Conservation (phyloP, 257 asterid species). For the Penstemon davidsonii region DNA sequence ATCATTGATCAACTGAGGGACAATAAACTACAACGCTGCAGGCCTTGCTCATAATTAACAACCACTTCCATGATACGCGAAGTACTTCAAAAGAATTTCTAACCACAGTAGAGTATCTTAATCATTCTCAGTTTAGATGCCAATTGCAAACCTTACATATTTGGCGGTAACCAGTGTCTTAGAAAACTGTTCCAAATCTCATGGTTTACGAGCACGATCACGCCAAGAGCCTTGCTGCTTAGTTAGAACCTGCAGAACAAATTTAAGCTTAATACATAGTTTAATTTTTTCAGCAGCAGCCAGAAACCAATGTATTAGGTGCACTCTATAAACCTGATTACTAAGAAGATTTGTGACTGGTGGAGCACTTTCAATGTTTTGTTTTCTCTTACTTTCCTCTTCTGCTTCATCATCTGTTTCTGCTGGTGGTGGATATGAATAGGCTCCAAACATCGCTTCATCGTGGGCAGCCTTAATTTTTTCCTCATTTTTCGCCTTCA, state of each 20-base stretch:
- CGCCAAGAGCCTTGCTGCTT: slow-evolving; percentile 84
- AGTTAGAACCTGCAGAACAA: slow-evolving; percentile 48
- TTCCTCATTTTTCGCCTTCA: slow-evolving; percentile 70
- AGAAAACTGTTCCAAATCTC: slow-evolving; percentile 14
- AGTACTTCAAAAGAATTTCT: too few species aligned
- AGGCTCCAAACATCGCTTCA: slow-evolving; percentile 81
- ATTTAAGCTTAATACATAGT: neutral
- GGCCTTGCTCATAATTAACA: too few species aligned
- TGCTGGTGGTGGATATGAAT: slow-evolving; percentile 43
- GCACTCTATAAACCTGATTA: slow-evolving; percentile 56
- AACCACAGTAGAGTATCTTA: too few species aligned
- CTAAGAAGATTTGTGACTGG: slow-evolving; percentile 53
- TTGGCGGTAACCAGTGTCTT: too few species aligned
- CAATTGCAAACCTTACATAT: too few species aligned
- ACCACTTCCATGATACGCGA: too few species aligned
- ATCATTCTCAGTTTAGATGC: too few species aligned
- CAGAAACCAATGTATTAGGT: neutral
- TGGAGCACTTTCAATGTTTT: slow-evolving; percentile 34
- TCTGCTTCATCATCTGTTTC: slow-evolving; percentile 43
- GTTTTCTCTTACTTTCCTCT: slow-evolving; percentile 25
- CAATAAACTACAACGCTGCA: too few species aligned
- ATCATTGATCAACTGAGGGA: too few species aligned
- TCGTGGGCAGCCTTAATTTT: slow-evolving; percentile 74
- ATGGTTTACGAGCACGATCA: slow-evolving; percentile 56
- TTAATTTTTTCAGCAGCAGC: neutral